Evolutionary conservation across 2,329 filamentous ascomycete species (phyloP).

Genomic region (Fusarium paranaense): DNA sequence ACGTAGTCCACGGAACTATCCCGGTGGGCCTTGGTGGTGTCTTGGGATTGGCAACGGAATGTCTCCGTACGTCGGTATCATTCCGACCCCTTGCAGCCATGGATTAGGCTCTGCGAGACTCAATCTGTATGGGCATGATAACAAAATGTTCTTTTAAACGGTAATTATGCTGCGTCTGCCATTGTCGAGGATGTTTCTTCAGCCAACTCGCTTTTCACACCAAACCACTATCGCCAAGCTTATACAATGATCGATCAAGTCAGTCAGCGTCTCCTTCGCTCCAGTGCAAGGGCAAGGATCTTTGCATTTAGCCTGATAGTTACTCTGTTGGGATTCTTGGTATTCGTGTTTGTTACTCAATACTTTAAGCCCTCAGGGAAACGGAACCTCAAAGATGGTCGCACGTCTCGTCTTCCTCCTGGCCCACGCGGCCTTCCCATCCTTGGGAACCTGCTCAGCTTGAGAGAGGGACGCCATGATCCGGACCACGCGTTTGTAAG

Average conservation of each 20-base stretch:
- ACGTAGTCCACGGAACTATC: not conserved
- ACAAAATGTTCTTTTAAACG: not conserved
- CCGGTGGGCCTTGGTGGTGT: not conserved
- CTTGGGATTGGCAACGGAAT: not conserved
- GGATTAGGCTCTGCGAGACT: not conserved
- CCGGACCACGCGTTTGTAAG: no score
- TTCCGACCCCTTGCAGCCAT: not conserved
- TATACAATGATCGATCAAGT: not conserved
- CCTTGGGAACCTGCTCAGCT: no score
- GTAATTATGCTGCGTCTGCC: not conserved
- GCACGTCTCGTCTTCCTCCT: not conserved
- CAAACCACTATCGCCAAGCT: not conserved
- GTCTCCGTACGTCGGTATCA: not conserved
- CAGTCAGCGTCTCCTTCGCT: not conserved
- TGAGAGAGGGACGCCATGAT: no score
- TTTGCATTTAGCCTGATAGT: not conserved
- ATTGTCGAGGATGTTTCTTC: not conserved
- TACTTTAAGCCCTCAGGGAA: not conserved
- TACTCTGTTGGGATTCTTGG: no score
- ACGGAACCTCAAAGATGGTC: not conserved
- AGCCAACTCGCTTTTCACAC: not conserved
- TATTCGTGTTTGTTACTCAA: not conserved
- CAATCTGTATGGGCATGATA: not conserved
- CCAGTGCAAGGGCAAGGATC: not conserved
- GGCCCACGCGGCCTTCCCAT: not conserved